These are phyloP conservation scores for Globisporangium irregulare DNA, from an alignment of 352 stramenopile genomes.

Conservation along the genomic window DNA sequence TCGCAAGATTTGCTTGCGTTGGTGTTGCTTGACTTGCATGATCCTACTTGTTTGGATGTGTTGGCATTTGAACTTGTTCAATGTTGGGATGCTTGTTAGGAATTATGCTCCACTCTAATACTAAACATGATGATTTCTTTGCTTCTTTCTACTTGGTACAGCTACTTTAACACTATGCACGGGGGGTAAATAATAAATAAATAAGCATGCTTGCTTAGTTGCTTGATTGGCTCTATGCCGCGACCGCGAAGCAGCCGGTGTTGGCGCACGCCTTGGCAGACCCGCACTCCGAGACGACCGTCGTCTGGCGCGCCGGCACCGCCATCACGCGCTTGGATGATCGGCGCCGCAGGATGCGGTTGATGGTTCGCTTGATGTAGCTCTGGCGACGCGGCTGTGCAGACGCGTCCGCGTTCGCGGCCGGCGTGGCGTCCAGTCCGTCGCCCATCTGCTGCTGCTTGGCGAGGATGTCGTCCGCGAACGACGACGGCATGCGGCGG, in stretches of 20 bases:
- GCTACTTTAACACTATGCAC: conserved; percentile 13
- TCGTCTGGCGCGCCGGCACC: conserved; percentile 19
- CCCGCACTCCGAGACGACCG: conserved; percentile 14
- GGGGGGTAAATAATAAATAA: conserved; percentile 13
- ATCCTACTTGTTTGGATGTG: background rate
- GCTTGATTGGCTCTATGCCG: conserved; percentile 5
- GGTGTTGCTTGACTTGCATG: background rate
- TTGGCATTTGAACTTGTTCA: background rate
- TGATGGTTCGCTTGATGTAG: conserved; percentile 38
- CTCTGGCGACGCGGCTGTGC: conserved; percentile 8
- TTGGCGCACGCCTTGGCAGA: background rate
- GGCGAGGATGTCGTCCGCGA: conserved; percentile 15
- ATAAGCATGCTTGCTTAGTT: conserved; percentile 6
- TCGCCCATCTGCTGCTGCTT: conserved; percentile 21
- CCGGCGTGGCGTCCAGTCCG: background rate
- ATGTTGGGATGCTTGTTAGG: background rate
- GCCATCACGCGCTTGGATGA: conserved; percentile 52
- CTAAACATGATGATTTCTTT: background rate
- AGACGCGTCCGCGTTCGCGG: background rate
- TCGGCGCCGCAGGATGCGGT: conserved; percentile 40
- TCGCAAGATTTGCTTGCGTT: background rate
- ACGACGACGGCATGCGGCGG: conserved; percentile 31
- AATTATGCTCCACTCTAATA: conserved; percentile 1
- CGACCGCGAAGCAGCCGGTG: conserved; percentile 3
- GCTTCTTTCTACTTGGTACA: conserved; percentile 10